Base-by-base conservation (phyloP, 805 yeast genomes). In the Yarrowia sp. region DNA sequence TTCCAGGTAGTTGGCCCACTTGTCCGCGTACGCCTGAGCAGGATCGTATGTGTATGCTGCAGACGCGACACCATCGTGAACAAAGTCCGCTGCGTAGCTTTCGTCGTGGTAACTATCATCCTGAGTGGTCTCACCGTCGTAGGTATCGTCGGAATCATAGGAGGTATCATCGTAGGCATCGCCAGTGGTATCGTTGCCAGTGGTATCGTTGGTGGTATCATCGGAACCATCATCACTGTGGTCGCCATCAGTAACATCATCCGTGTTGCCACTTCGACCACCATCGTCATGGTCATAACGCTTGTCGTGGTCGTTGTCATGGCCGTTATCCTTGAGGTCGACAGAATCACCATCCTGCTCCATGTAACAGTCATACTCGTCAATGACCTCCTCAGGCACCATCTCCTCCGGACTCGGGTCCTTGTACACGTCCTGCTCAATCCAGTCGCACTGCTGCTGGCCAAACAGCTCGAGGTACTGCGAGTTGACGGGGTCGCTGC, bases 401-500 rank as follows among this genome's bases (percentile, higher is more conserved):
- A 8, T 8, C 10, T 12, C 36, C 14, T 16, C 32, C 9, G 46
- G n/a, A 2, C 24, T n/a, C 6, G 26, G 24, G 24, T 30, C 36
- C 26, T 32, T 48, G 28, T 32, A 30, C 38, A 48, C 38, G 17
- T 48, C 54, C 54, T 48, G 54, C 19, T 51, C 41, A 28, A 51
- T 51, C 41, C 40, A 35, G 41, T 51, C 58, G 32, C 58, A 51
- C 41, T 51, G 58, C 22, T 51, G 58, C 22, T 33, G 58, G 4
- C 40, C 58, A 22, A 33, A 51, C 30, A 51, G 58, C 32, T 51
- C 32, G 16, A 51, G 41, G 30, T 51, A 51, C 41, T 51, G 58
- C n/a, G 58, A 21, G 58, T 51, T 51, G 58, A 51, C 58, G n/a
- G 58, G 58, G 41, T 51, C 58, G 32, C 22, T 22, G 41, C 58